Conservation (phyloP, 495 filamentous ascomycete genomes). For the Bombardia bombarda region DNA sequence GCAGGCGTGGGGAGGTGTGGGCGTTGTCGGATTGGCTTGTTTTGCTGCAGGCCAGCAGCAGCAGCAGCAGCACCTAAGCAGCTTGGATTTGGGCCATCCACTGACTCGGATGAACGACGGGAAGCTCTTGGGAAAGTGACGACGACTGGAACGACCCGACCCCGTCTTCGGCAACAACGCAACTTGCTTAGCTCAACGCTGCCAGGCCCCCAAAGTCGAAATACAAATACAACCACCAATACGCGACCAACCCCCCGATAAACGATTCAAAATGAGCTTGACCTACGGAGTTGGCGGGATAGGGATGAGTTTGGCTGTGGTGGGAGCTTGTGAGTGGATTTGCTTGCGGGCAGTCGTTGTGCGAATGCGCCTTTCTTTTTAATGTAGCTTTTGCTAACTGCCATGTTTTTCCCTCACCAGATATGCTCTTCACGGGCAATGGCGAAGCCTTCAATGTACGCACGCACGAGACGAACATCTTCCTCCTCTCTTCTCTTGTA, state of each 20-base stretch:
- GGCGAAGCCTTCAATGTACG: slow-evolving; percentile 95
- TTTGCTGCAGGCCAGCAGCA: too few relatives aligned
- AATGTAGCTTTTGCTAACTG: slow-evolving; percentile 29
- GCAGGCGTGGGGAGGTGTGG: too few relatives aligned
- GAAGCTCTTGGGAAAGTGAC: too few relatives aligned
- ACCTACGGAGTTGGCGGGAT: slow-evolving; percentile 63
- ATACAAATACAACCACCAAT: too few relatives aligned
- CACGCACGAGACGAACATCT: slow-evolving; percentile 6
- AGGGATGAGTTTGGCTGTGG: slow-evolving; percentile 63
- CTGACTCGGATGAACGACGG: too few relatives aligned
- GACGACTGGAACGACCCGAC: background rate
- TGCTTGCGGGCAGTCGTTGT: slow-evolving; percentile 1
- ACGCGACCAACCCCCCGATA: too few relatives aligned
- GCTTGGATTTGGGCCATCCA: too few relatives aligned
- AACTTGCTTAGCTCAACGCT: background rate
- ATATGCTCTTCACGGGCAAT: slow-evolving; percentile 95
- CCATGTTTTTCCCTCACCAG: slow-evolving; percentile 40
- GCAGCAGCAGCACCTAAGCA: too few relatives aligned
- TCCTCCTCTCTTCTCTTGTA: background rate
- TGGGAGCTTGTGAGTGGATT: slow-evolving; percentile 70
- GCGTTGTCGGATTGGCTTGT: too few relatives aligned
- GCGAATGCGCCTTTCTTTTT: too few relatives aligned
- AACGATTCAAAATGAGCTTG: slow-evolving; percentile 46
- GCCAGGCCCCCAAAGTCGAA: too few relatives aligned
- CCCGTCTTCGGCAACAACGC: background rate